A percentile compares a stretch with the other conserved stretches of the same genome.
These are phyloP conservation scores for Pelargonium nanum DNA, from an alignment of 345 rosid genomes.

Conservation along the genomic window DNA sequence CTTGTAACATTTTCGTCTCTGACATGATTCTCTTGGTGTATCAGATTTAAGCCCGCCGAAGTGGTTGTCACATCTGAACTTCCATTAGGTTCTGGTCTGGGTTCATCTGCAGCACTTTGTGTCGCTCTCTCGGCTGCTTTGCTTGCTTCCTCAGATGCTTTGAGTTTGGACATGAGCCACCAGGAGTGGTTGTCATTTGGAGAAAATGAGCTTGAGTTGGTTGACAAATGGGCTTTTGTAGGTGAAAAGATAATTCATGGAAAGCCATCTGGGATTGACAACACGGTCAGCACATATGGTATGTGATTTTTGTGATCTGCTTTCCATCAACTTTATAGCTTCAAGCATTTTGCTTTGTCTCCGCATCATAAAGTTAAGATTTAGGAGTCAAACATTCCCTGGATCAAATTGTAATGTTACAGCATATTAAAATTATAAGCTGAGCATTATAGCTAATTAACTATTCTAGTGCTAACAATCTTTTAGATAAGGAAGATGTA, in stretches of 20 bases:
- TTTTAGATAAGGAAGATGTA: too few relatives aligned
- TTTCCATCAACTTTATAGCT: background rate
- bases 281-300: slow-evolving; percentile 95
- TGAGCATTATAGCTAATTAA: background rate
- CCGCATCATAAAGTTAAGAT: too few relatives aligned
- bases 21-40: slow-evolving; percentile 5
- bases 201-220: slow-evolving; percentile 48
- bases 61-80: slow-evolving; percentile 66
- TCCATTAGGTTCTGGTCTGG: slow-evolving; percentile 84
- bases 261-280: slow-evolving; percentile 93
- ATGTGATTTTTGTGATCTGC: slow-evolving; percentile 11
- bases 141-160: slow-evolving; percentile 38
- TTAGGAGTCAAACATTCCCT: too few relatives aligned
- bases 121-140: slow-evolving; percentile 76
- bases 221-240: slow-evolving; percentile 93
- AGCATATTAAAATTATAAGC: background rate
- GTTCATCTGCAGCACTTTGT: slow-evolving; percentile 83
- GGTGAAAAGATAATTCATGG: slow-evolving; percentile 95
- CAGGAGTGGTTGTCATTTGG: slow-evolving; percentile 43
- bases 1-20: slow-evolving; percentile 7
- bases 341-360: background rate
- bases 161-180: slow-evolving; percentile 26
- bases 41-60: slow-evolving; percentile 72
- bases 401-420: background rate
- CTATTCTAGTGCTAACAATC: background rate